Percentiles rank a stretch among this genome's conserved stretches.
Conservation (phyloP, 1,284 basidiomycete genomes). For the Flammula alnicola region DNA sequence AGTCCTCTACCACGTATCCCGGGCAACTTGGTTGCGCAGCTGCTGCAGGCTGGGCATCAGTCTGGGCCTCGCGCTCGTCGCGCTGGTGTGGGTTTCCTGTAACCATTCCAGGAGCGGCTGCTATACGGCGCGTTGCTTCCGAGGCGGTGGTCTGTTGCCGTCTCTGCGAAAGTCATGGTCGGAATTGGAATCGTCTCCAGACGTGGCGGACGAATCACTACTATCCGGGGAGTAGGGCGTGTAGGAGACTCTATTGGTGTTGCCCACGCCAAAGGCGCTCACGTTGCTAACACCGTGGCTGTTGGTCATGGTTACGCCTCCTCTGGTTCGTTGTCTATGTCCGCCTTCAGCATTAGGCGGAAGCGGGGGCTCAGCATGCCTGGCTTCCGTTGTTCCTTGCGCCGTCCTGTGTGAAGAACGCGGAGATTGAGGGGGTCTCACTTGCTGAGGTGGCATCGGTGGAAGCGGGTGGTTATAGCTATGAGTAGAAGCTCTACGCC, state of each 20-base stretch:
- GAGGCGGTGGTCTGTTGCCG: not conserved
- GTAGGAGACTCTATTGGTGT: not conserved
- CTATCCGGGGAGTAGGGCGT: not conserved
- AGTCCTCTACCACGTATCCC: not conserved
- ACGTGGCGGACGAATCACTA: not conserved
- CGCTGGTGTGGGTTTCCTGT: not conserved
- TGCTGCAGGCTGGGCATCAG: not conserved
- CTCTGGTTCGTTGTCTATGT: no score
- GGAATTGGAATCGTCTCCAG: not conserved
- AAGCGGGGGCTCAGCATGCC: no score
- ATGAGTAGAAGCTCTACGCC: no score
- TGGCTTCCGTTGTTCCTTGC: not conserved
- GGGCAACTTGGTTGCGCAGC: not conserved
- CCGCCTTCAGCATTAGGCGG: no score
- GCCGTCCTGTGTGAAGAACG: not conserved
- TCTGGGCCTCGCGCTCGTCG: not conserved
- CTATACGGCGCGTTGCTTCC: not conserved
- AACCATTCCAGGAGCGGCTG: no score
- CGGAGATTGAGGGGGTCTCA: not conserved
- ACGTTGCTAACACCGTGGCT: not conserved
- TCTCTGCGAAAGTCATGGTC: not conserved
- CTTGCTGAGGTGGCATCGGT: not conserved
- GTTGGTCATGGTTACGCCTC: no score
- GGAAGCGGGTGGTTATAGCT: no score
- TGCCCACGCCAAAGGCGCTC: not conserved